Base-by-base conservation (phyloP, 257 asterid species). In the Rubia yunnanensis region DNA sequence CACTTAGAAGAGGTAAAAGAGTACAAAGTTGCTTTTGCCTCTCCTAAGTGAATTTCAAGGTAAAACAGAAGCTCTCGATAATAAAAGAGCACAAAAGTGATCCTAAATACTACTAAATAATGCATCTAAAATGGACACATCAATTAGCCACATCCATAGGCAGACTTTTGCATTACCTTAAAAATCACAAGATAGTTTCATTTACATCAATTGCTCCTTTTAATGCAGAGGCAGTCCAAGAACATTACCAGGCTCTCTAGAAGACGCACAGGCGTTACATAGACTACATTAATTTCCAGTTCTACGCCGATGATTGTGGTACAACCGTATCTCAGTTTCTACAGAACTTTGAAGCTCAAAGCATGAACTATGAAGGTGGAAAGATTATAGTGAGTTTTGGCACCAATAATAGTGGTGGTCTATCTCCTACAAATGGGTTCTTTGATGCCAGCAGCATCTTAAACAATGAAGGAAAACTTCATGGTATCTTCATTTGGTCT, bases 101-200 rank as follows among this genome's bases (percentile, higher is more conserved):
- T n/a, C n/a, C n/a, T n/a, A n/a, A n/a, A n/a, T n/a, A n/a, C n/a
- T n/a, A n/a, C n/a, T n/a, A n/a, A n/a, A n/a, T n/a, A n/a, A n/a
- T n/a, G n/a, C n/a, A n/a, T n/a, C n/a, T n/a, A n/a, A n/a, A n/a
- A n/a, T n/a, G n/a, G n/a, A n/a, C n/a, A n/a, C n/a, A n/a, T n/a
- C n/a, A n/a, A n/a, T n/a, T n/a, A n/a, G 90, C 92, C 0, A 88
- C 86, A 70, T 89, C 95, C 74, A 79, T 89, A 0, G 95, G 95
- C 26, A 56, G 67, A 53, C 80, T 86, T 38, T 36, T 85, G n/a
- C 76, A 53, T 73, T 73, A 80, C 70, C 84, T 86, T 8, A 88
- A 88, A 66, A 80, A 82, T 28, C 82, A 84, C 26, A 67, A 60
- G 63, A 69, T 86, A 3, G 72, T 86, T 7, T 74, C 85, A 2